Conservation (phyloP, 148 eudicot genomes). For the Vaccinium macrocarpon region DNA sequence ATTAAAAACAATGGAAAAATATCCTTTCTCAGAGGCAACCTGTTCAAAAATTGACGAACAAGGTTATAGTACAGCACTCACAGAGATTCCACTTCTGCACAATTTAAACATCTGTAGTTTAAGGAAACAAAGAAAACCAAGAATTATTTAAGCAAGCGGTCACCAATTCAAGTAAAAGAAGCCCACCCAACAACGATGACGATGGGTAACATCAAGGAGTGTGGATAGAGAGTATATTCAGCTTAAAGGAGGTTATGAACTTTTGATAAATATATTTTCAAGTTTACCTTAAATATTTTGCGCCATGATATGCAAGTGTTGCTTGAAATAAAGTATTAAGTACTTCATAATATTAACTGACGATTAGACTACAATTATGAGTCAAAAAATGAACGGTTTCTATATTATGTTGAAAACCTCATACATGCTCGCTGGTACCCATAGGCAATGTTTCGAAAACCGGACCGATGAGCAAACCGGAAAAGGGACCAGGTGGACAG, state of each 20-base stretch:
- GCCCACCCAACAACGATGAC: not conserved
- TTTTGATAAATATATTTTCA: not conserved
- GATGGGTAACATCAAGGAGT: not conserved
- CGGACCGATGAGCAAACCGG: no score
- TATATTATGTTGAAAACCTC: not conserved
- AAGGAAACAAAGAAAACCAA: not conserved
- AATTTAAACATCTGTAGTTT: not conserved
- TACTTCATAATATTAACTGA: not conserved
- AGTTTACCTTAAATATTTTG: not conserved
- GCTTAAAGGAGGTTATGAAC: not conserved
- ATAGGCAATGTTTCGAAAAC: not conserved
- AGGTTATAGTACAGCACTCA: not conserved
- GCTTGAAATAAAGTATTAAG: not conserved
- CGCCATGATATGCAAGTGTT: not conserved
- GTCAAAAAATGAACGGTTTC: not conserved
- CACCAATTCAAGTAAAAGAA: not conserved
- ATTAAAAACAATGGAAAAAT: slow-evolving; percentile 72
- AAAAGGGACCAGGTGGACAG: no score
- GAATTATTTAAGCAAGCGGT: slow-evolving; percentile 6
- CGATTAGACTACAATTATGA: not conserved
- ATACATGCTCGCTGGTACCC: not conserved
- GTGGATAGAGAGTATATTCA: not conserved
- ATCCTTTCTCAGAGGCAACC: slow-evolving; percentile 94
- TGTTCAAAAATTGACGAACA: slow-evolving; percentile 25
- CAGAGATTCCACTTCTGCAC: slow-evolving; percentile 3